Percentiles rank a stretch among this genome's conserved stretches.
These are phyloP conservation scores for Neostapfia colusana DNA, from an alignment of 176 grass and related monocot species.

Conservation along the genomic window DNA sequence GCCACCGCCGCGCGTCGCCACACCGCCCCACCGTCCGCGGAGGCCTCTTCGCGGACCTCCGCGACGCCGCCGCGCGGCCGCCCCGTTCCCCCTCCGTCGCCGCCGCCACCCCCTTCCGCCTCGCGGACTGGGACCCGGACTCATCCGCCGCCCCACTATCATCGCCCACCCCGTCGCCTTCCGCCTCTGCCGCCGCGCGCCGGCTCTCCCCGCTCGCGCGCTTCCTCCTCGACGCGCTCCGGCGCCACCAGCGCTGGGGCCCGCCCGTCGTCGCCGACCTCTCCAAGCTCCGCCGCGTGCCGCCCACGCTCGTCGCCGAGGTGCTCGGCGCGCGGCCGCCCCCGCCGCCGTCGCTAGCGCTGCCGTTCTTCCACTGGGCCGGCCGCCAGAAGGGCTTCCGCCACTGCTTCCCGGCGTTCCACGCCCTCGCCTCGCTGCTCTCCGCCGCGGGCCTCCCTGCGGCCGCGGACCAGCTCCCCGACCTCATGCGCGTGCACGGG, in stretches of 20 bases:
- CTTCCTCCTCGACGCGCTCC: conserved; percentile 72
- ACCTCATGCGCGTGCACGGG: conserved; percentile 76
- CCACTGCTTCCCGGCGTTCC: conserved; percentile 70
- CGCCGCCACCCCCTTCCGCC: conserved; percentile 24
- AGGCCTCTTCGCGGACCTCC: conserved; percentile 48
- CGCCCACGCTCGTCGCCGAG: conserved; percentile 57
- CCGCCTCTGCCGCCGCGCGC: conserved; percentile 38
- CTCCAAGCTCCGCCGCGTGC: conserved; percentile 70
- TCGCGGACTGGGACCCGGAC: conserved; percentile 56
- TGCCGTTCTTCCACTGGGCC: conserved; percentile 90
- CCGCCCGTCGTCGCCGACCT: conserved; percentile 60
- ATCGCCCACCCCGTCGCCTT: background rate
- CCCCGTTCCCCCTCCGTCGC: background rate
- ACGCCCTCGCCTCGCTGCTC: conserved; percentile 66
- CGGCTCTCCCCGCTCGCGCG: conserved; percentile 69
- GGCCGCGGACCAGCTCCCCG: conserved; percentile 71
- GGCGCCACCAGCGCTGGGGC: conserved; percentile 63
- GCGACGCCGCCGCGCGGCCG: conserved; percentile 8
- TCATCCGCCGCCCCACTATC: background rate
- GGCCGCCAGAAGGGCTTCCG: conserved; percentile 72
- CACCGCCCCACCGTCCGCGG: conserved; percentile 62
- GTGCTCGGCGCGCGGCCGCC: conserved; percentile 58
- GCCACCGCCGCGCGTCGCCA: conserved; percentile 59
- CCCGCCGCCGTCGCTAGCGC: conserved; percentile 52
- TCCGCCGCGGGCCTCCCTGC: conserved; percentile 43